Conservation (phyloP, 164 flowering plant genomes). For the Tinospora cordifolia region DNA sequence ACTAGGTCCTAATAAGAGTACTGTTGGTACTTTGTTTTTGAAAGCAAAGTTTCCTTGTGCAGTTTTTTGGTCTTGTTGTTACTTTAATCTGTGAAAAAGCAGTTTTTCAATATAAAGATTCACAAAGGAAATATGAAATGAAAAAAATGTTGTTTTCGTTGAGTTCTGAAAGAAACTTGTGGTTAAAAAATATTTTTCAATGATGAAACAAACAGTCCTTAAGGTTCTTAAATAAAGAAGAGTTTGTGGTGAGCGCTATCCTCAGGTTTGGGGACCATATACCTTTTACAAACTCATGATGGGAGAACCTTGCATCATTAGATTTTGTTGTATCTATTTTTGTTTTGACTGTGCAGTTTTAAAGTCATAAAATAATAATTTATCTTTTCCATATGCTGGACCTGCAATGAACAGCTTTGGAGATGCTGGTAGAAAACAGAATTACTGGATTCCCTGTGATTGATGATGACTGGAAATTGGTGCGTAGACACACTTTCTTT, state of each 20-base stretch:
- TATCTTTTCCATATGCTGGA: not conserved
- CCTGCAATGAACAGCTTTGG: slow-evolving; percentile 52
- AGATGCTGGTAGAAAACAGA: slow-evolving; percentile 69
- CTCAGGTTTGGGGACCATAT: not conserved
- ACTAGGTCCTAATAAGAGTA: not conserved
- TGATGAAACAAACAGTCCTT: not conserved
- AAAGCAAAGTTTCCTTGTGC: too few species aligned
- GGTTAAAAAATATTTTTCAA: too few species aligned
- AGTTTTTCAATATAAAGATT: too few species aligned
- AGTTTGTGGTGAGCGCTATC: not conserved
- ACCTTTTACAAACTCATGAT: not conserved
- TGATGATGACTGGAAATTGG: slow-evolving; percentile 90
- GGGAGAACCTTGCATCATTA: not conserved
- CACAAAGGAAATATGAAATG: too few species aligned
- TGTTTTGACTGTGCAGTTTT: not conserved
- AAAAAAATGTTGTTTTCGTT: too few species aligned
- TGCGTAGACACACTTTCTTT: slow-evolving; percentile 18
- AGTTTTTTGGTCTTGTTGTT: too few species aligned
- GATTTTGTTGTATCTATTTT: not conserved
- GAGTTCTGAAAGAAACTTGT: too few species aligned
- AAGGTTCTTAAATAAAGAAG: not conserved
- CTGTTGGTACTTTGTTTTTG: not conserved
- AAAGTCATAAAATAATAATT: not conserved
- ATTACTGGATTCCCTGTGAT: slow-evolving; percentile 95
- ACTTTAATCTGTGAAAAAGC: too few species aligned